Percentiles rank a stretch among this genome's conserved stretches.
These are phyloP conservation scores for Fusarium odoratissimum DNA, from an alignment of 2,329 filamentous ascomycete genomes.

Conservation along the genomic window DNA sequence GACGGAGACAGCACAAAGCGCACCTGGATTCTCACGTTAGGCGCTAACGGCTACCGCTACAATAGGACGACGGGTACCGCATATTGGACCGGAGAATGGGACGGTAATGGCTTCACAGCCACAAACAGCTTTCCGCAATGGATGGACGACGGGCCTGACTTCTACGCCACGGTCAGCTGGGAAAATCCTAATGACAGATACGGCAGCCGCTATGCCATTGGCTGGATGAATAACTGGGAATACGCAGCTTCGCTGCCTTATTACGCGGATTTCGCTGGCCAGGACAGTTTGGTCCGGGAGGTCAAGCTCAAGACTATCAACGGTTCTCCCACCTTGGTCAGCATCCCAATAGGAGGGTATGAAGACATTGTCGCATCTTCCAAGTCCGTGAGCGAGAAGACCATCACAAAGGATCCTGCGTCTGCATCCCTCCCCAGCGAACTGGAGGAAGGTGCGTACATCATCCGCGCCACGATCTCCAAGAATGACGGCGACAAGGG, in stretches of 20 bases:
- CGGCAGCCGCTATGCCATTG: not conserved
- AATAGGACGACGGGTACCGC: not conserved
- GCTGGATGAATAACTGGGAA: not conserved
- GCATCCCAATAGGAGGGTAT: not conserved
- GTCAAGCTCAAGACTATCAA: not conserved
- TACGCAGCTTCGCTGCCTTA: not conserved
- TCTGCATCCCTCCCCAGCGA: not conserved
- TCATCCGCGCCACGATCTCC: not conserved
- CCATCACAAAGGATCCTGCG: not conserved
- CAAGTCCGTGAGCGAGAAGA: not conserved
- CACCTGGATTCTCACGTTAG: not conserved
- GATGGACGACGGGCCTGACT: not conserved
- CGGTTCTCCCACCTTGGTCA: not conserved
- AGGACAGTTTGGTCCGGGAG: not conserved
- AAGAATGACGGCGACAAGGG: not conserved
- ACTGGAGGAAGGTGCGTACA: not conserved
- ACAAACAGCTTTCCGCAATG: not conserved
- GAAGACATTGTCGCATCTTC: fast-evolving
- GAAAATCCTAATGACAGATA: not conserved
- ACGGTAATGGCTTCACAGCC: fast-evolving
- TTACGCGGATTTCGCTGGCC: not conserved
- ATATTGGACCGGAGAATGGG: not conserved
- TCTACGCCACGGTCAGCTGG: not conserved
- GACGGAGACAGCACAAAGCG: not conserved
- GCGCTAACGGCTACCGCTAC: not conserved